phyloP scores from a whole-genome alignment of 192 early-diverging fungal genomes.

The Coemansia sp. region DNA sequence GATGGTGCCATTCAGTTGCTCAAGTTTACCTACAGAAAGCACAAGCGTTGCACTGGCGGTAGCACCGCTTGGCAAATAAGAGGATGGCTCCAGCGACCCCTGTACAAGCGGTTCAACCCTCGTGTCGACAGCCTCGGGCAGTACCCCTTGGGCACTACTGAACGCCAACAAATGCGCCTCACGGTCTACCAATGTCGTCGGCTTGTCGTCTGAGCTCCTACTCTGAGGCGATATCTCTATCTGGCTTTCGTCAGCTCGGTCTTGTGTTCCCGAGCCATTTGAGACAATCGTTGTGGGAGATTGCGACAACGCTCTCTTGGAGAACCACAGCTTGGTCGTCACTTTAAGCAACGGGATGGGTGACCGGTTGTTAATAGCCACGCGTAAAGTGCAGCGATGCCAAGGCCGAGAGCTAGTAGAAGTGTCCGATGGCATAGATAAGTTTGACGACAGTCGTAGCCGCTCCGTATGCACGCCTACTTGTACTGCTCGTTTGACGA shows the following conservation, averaged over 20 bases:
- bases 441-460: neutral
- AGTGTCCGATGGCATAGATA: neutral
- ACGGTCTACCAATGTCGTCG: neutral
- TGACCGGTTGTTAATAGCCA: slow-evolving; percentile 24
- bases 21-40: slow-evolving; percentile 3
- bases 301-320: neutral
- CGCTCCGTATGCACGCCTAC: slow-evolving; percentile 25
- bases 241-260: neutral
- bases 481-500: slow-evolving; percentile 38
- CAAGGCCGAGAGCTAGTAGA: neutral
- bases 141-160: neutral
- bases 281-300: neutral
- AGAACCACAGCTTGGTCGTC: slow-evolving; percentile 15
- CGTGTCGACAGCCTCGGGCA: neutral
- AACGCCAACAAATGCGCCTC: neutral
- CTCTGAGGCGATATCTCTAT: neutral
- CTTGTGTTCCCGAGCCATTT: neutral
- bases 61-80: slow-evolving; percentile 11
- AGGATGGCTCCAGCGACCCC: neutral
- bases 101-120: neutral
- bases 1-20: slow-evolving; percentile 28
- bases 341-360: slow-evolving; percentile 31
- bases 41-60: neutral
- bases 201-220: neutral
- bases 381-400: slow-evolving; percentile 1